Percentiles rank a stretch among this genome's conserved stretches.
Conservation (phyloP, 306 rosid genomes). For the Quercus robur region DNA sequence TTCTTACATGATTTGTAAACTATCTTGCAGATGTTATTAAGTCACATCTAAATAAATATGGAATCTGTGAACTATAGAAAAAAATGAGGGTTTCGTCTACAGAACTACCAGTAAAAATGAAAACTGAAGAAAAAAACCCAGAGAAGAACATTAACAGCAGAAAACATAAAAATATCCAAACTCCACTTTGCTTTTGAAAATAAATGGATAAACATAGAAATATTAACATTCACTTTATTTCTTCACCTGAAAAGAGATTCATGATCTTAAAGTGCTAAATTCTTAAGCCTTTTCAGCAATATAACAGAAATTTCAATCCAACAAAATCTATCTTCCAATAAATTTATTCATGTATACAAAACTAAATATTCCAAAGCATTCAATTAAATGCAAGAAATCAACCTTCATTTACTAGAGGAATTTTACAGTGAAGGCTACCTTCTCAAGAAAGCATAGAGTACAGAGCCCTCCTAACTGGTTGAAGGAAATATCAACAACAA, state of each 20-base stretch:
- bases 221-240: neutral
- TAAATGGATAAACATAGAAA: neutral
- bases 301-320: neutral
- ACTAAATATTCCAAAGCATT: neutral
- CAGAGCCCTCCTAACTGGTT: constrained; percentile 8
- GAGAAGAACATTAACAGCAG: neutral
- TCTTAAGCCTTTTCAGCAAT: neutral
- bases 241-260: neutral
- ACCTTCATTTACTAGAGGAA: neutral
- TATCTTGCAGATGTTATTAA: neutral
- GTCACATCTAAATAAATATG: neutral
- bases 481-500: constrained; percentile 12
- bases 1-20: neutral
- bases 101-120: neutral
- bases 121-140: neutral
- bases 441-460: constrained; percentile 13
- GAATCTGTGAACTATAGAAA: neutral
- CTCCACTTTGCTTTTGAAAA: neutral
- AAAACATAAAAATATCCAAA: neutral
- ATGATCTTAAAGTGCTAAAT: neutral
- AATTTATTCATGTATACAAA: neutral
- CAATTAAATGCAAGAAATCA: neutral
- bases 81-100: neutral
- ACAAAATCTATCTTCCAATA: neutral
- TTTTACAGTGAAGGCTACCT: neutral